Conservation (phyloP, 1,284 basidiomycete species). For the Apiotrichum sp. region DNA sequence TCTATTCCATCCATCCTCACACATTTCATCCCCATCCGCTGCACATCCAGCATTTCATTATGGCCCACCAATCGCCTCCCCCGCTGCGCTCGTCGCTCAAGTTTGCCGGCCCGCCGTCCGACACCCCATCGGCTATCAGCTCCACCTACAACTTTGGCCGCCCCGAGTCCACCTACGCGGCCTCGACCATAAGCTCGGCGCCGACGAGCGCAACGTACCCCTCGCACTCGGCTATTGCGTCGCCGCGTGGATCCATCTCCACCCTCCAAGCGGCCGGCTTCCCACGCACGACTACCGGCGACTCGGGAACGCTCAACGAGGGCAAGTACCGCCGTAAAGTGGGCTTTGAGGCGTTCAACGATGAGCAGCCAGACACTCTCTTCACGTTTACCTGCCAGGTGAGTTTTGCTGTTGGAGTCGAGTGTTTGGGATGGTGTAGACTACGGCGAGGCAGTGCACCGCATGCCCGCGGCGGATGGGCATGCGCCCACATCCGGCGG, state of each 20-base stretch:
- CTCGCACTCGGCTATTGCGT: not conserved
- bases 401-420: not conserved
- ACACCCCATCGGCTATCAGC: not conserved
- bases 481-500: too few species aligned
- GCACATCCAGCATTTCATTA: not conserved
- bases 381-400: slow-evolving; percentile 51
- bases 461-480: too few species aligned
- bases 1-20: not conserved
- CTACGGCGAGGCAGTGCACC: too few species aligned
- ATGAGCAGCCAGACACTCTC: slow-evolving; percentile 53
- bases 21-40: not conserved
- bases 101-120: not conserved
- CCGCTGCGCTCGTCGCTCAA: slow-evolving; percentile 12
- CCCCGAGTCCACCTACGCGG: not conserved
- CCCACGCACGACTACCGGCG: slow-evolving; percentile 12
- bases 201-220: not conserved
- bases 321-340: slow-evolving; percentile 73
- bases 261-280: slow-evolving; percentile 7
- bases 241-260: slow-evolving; percentile 2
- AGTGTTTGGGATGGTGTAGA: too few species aligned
- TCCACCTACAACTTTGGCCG: not conserved
- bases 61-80: not conserved
- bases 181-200: not conserved
- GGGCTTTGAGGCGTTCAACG: slow-evolving; percentile 67
- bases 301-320: slow-evolving; percentile 13